These are phyloP conservation scores for Nematocida sp. DNA, from an alignment of 371 early-diverging fungal genomes.

Conservation along the genomic window DNA sequence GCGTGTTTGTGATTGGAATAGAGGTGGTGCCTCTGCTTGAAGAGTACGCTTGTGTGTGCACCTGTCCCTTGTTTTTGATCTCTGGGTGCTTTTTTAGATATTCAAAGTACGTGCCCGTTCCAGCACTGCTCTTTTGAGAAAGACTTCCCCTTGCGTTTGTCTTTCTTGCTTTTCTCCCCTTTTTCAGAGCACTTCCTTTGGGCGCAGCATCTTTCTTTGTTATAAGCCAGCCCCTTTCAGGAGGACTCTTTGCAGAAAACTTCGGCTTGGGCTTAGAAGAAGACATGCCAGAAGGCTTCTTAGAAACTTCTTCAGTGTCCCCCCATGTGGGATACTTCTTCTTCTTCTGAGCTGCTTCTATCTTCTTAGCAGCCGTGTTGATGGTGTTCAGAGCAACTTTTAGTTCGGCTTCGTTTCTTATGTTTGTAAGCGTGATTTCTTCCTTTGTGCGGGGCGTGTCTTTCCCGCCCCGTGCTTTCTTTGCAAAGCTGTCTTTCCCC, in stretches of 20 bases:
- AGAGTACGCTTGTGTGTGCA: too few species aligned
- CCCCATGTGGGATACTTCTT: slow-evolving; percentile 12
- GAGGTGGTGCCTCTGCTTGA: too few species aligned
- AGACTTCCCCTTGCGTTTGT: background rate
- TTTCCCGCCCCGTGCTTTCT: background rate
- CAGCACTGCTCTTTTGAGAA: background rate
- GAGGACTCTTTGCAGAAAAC: too few species aligned
- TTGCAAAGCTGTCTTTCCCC: background rate
- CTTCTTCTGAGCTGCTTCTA: slow-evolving; percentile 14
- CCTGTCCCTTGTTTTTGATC: too few species aligned
- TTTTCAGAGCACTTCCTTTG: too few species aligned
- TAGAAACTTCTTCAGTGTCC: too few species aligned
- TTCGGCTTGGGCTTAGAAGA: background rate
- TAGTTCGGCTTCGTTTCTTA: background rate
- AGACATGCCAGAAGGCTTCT: too few species aligned
- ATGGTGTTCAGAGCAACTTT: slow-evolving; percentile 19
- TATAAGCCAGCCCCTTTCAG: too few species aligned
- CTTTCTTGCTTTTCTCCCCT: background rate
- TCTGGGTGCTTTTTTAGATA: background rate
- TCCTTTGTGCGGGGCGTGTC: background rate
- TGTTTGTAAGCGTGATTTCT: slow-evolving; percentile 35
- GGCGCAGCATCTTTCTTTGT: too few species aligned
- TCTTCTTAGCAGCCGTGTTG: slow-evolving; percentile 13
- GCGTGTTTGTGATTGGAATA: too few species aligned
- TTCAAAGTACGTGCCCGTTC: background rate